A percentile compares a stretch with the other conserved stretches of the same genome.
phyloP scores from a whole-genome alignment of 75 land plant genomes.

The Cryptomeria japonica region DNA sequence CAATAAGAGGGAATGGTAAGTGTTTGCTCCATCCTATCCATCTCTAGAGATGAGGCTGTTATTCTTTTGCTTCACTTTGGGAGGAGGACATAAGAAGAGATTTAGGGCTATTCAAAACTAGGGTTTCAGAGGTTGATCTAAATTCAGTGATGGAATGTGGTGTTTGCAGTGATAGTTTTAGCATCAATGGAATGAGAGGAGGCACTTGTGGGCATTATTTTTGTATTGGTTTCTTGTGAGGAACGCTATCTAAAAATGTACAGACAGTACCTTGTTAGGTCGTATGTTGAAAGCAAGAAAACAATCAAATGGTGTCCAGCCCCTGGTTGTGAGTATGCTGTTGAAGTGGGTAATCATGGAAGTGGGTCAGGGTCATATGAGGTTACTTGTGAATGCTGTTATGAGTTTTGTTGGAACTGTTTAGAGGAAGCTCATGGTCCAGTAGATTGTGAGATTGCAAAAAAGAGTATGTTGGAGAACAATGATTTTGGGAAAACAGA shows the following conservation, averaged over 20 bases:
- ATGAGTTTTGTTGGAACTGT: conserved; percentile 48
- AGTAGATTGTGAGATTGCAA: conserved; percentile 41
- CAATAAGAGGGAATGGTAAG: conserved; percentile 55
- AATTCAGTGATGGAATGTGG: neutral
- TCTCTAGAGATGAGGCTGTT: conserved; percentile 45
- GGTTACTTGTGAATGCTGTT: conserved; percentile 34
- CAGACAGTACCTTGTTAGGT: neutral
- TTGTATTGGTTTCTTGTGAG: neutral
- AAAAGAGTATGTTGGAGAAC: conserved; percentile 17
- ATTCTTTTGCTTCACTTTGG: conserved; percentile 65
- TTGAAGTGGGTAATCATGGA: conserved; percentile 23
- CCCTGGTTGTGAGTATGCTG: conserved; percentile 45
- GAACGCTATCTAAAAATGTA: neutral
- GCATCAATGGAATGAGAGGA: neutral
- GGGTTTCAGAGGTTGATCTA: too few species aligned
- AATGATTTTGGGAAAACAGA: conserved; percentile 35
- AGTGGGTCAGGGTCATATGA: conserved; percentile 6
- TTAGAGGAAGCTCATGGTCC: conserved; percentile 42
- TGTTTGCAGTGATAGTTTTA: neutral
- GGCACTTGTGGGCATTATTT: neutral
- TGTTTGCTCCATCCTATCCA: conserved; percentile 54
- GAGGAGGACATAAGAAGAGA: conserved; percentile 25
- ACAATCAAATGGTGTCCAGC: conserved; percentile 41
- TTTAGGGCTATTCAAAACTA: neutral
- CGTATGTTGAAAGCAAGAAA: neutral